Conservation (phyloP, 2,329 filamentous ascomycete genomes). For the Scortechinia acanthostroma region DNA sequence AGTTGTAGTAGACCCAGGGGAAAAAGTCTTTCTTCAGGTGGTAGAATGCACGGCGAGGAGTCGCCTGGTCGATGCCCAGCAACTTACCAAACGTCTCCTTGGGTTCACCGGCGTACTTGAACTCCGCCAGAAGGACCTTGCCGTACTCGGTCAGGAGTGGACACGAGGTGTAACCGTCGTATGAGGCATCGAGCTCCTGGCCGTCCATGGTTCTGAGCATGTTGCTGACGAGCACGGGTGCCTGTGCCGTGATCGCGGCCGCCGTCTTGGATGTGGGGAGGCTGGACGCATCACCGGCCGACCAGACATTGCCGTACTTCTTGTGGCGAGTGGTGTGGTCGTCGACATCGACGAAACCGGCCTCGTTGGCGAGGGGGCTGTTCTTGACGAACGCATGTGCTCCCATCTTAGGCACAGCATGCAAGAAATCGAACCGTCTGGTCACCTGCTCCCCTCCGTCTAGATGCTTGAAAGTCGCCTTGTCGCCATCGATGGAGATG, state of each 20-base stretch:
- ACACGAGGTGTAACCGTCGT: conserved; percentile 49
- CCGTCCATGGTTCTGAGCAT: conserved; percentile 34
- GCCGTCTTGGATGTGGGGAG: conserved; percentile 49
- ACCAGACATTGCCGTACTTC: conserved; percentile 49
- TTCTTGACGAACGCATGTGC: conserved; percentile 43
- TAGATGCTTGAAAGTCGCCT: conserved; percentile 35
- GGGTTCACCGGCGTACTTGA: conserved; percentile 55
- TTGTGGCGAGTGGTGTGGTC: conserved; percentile 41
- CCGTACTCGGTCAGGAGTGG: conserved; percentile 46
- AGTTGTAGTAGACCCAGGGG: conserved; percentile 56
- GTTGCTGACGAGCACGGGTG: conserved; percentile 40
- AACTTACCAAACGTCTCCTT: conserved; percentile 52
- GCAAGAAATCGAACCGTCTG: conserved; percentile 42
- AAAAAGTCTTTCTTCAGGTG: conserved; percentile 63
- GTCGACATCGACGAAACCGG: conserved; percentile 50
- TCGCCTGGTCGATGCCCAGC: conserved; percentile 48
- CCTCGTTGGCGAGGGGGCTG: conserved; percentile 42
- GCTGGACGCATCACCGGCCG: conserved; percentile 48
- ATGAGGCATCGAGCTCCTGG: conserved; percentile 30
- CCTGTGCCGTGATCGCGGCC: conserved; percentile 40
- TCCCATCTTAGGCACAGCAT: conserved; percentile 51
- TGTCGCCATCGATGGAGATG: conserved; percentile 37
- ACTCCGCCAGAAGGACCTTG: conserved; percentile 57
- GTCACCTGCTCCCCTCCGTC: conserved; percentile 33
- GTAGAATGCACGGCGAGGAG: conserved; percentile 48